Conservation (phyloP, 2,329 filamentous ascomycete species). For the Aphanocladium album region DNA sequence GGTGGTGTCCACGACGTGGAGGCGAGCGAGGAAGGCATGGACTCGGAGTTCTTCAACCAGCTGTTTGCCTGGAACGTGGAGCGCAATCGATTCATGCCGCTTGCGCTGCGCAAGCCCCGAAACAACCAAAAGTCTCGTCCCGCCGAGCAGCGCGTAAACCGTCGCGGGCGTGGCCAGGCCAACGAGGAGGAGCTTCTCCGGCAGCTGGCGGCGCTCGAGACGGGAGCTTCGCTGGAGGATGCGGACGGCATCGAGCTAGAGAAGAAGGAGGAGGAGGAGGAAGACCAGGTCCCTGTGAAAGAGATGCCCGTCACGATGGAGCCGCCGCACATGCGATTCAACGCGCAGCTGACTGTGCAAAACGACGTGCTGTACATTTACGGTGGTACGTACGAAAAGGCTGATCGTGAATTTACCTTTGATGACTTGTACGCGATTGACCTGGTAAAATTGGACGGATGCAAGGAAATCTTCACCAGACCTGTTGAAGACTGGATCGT, state of each 20-base stretch:
- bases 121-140: constrained; percentile 45
- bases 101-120: constrained; percentile 70
- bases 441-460: constrained; percentile 89
- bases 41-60: constrained; percentile 94
- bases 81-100: constrained; percentile 87
- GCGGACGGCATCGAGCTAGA: constrained; percentile 45
- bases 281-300: constrained; percentile 53
- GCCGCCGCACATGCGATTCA: constrained; percentile 86
- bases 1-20: constrained; percentile 93
- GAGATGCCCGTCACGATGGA: constrained; percentile 68
- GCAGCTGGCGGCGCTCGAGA: constrained; percentile 81
- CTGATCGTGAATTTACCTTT: constrained; percentile 90
- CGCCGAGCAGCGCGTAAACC: constrained; percentile 49
- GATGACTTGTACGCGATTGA: constrained; percentile 93
- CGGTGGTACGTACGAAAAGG: constrained; percentile 92
- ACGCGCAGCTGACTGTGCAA: constrained; percentile 83
- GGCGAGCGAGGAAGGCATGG: constrained; percentile 87
- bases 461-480: constrained; percentile 82
- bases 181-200: constrained; percentile 86
- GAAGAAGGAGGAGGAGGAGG: constrained; percentile 46
- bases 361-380: constrained; percentile 92
- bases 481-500: constrained; percentile 81
- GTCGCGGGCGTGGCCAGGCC: constrained; percentile 73
- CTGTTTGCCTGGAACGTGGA: constrained; percentile 94
- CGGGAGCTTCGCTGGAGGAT: constrained; percentile 59